phyloP scores from a whole-genome alignment of 2,329 filamentous ascomycete genomes.

The Ambrosiella xylebori region DNA sequence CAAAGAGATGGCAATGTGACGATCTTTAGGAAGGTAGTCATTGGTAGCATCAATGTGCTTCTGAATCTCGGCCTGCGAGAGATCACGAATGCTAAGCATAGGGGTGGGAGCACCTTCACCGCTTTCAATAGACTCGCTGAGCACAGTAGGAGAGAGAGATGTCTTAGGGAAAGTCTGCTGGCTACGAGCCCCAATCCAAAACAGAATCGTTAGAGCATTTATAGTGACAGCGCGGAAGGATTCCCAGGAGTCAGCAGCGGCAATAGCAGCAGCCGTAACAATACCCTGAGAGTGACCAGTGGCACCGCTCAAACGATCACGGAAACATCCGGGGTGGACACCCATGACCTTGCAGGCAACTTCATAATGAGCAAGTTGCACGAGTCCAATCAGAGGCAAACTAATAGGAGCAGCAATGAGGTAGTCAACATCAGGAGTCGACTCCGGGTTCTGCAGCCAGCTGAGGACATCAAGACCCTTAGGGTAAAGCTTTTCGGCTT shows the following conservation, averaged over 20 bases:
- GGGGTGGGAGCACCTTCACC: constrained; percentile 92
- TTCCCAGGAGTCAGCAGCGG: constrained; percentile 84
- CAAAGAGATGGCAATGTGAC: constrained; percentile 87
- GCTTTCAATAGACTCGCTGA: constrained; percentile 85
- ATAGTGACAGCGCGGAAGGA: constrained; percentile 66
- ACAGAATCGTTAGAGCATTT: constrained; percentile 77
- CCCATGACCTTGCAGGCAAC: constrained; percentile 87
- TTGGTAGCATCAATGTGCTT: constrained; percentile 96
- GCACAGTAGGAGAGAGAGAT: constrained; percentile 73
- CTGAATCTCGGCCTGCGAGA: constrained; percentile 75
- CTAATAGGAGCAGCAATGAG: constrained; percentile 89
- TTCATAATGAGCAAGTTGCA: constrained; percentile 88
- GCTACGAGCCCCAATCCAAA: constrained; percentile 95
- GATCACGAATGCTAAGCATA: constrained; percentile 93
- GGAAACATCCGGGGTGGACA: constrained; percentile 71
- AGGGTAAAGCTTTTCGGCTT: constrained; percentile 85
- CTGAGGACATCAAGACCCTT: constrained; percentile 92
- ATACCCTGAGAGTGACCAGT: constrained; percentile 96
- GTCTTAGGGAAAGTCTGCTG: constrained; percentile 95
- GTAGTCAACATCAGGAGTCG: constrained; percentile 87
- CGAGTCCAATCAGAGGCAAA: constrained; percentile 86
- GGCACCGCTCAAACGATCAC: constrained; percentile 68
- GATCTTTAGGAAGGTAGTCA: constrained; percentile 79
- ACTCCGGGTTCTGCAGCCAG: constrained; percentile 79
- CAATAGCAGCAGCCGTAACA: constrained; percentile 79